Evolutionary conservation across 2,329 filamentous ascomycete genomes (phyloP).

Genomic region (Claviceps spartinae): DNA sequence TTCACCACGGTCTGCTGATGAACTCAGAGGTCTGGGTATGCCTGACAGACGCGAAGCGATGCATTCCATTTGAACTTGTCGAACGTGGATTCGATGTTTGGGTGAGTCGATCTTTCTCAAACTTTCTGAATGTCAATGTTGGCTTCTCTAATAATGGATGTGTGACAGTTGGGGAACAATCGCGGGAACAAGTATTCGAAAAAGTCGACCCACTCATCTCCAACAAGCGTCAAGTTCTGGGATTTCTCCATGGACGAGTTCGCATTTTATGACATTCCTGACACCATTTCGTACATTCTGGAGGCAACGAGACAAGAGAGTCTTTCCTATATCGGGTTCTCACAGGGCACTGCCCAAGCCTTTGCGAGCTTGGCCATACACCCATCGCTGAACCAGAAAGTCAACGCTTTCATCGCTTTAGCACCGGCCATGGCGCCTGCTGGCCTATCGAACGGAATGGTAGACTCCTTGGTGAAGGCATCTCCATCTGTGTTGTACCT

Average conservation of each 20-base stretch:
- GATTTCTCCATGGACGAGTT: slow-evolving; percentile 98
- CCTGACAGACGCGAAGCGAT: slow-evolving; percentile 71
- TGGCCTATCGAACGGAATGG: slow-evolving; percentile 76
- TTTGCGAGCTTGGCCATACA: slow-evolving; percentile 91
- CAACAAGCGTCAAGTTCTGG: slow-evolving; percentile 73
- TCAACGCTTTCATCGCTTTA: slow-evolving; percentile 91
- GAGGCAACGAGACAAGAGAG: slow-evolving; percentile 69
- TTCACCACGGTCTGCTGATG: slow-evolving; percentile 95
- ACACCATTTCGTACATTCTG: slow-evolving; percentile 86
- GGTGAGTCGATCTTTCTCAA: slow-evolving; percentile 33
- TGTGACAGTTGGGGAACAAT: slow-evolving; percentile 72
- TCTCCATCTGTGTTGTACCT: slow-evolving; percentile 87
- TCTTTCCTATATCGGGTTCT: slow-evolving; percentile 92
- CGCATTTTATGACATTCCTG: slow-evolving; percentile 91
- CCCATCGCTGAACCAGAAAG: slow-evolving; percentile 78
- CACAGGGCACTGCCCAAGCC: slow-evolving; percentile 90
- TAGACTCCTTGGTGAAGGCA: slow-evolving; percentile 85
- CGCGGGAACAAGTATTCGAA: slow-evolving; percentile 98
- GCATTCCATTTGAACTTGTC: slow-evolving; percentile 76
- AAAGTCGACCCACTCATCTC: slow-evolving; percentile 67
- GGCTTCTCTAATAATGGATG: neutral
- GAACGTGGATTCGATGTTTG: slow-evolving; percentile 93
- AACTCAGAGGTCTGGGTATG: slow-evolving; percentile 98
- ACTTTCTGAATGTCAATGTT: neutral
- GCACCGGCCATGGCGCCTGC: slow-evolving; percentile 95